Base-by-base conservation (phyloP, 441 rosid species). In the Manihot esculenta region DNA sequence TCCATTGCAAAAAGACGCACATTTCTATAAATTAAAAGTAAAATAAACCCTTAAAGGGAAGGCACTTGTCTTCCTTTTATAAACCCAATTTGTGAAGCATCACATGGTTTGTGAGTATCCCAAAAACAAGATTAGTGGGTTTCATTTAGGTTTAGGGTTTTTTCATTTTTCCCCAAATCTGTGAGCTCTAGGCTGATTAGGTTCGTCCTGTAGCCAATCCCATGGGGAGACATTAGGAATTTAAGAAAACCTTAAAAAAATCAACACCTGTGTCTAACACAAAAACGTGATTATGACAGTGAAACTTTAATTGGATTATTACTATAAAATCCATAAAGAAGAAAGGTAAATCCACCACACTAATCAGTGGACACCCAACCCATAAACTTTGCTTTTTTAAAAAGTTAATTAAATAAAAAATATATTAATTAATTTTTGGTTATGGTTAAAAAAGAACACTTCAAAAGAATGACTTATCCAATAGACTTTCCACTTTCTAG, bases 401-500 rank as follows among this genome's bases (percentile, higher is more conserved):
- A 66, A 15, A 38, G 62, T n/a, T 44, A 44, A 10, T 44, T 42
- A 7, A 7, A n/a, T n/a, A n/a, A n/a, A n/a, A n/a, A n/a, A n/a
- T n/a, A n/a, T n/a, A n/a, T n/a, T n/a, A n/a, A n/a, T n/a, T n/a
- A n/a, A n/a, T n/a, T 42, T 42, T 24, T 55, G 66, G 33, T 64
- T 58, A 17, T 61, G 33, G 47, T 41, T 73, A 71, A 74, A 54
- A 76, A 75, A 55, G 14, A 38, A 70, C 74, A 60, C 68, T 62
- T 55, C 10, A 47, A 76, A 74, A 74, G 63, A 33, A 72, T 41
- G 72, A 56, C 79, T 82, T 74, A 70, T 73, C 83, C 84, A 83
- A 79, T 79, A 84, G 81, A 58, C 62, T 72, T 69, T 62, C 78
- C 79, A 75, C 79, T 83, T 80, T 80, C 72, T 74, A 72, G 83